A percentile compares a stretch with the other conserved stretches of the same genome.
Conservation (phyloP, 495 filamentous ascomycete species). For the Aspergillus saccharolyticus region DNA sequence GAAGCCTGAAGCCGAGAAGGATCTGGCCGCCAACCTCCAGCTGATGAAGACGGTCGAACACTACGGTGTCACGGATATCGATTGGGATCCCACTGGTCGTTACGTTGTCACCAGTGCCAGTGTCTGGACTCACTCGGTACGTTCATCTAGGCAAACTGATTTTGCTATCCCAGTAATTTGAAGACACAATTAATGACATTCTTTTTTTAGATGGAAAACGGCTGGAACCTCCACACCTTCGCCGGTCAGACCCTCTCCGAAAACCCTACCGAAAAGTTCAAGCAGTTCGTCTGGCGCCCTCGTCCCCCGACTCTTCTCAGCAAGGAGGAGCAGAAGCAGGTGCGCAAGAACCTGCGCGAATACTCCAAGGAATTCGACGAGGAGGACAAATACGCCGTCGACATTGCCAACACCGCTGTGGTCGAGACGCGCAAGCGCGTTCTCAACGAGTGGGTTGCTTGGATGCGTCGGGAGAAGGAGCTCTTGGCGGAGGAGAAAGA, state of each 20-base stretch:
- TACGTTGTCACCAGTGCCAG: slow-evolving; percentile 89
- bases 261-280: slow-evolving; percentile 93
- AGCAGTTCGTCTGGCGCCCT: slow-evolving; percentile 92
- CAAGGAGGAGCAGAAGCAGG: slow-evolving; percentile 92
- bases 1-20: slow-evolving; percentile 86
- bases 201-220: slow-evolving; percentile 82
- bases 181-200: slow-evolving; percentile 29
- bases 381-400: slow-evolving; percentile 86
- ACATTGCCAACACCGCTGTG: slow-evolving; percentile 86
- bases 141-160: slow-evolving; percentile 23
- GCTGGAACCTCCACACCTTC: slow-evolving; percentile 97
- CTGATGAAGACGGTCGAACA: slow-evolving; percentile 90
- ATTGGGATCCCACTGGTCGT: slow-evolving; percentile 95
- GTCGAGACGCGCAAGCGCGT: slow-evolving; percentile 79
- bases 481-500: slow-evolving; percentile 68
- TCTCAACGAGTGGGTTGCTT: slow-evolving; percentile 85
- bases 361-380: slow-evolving; percentile 93
- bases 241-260: slow-evolving; percentile 83
- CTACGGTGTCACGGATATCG: slow-evolving; percentile 94
- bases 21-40: slow-evolving; percentile 88
- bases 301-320: slow-evolving; percentile 81
- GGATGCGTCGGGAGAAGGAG: slow-evolving; percentile 69
- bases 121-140: slow-evolving; percentile 90
- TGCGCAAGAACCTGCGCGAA: slow-evolving; percentile 97
- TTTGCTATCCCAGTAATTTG: slow-evolving; percentile 6